Evolutionary conservation across 768 basidiomycete species (phyloP).

Genomic region (Tubosaeta brunneosetosa): DNA sequence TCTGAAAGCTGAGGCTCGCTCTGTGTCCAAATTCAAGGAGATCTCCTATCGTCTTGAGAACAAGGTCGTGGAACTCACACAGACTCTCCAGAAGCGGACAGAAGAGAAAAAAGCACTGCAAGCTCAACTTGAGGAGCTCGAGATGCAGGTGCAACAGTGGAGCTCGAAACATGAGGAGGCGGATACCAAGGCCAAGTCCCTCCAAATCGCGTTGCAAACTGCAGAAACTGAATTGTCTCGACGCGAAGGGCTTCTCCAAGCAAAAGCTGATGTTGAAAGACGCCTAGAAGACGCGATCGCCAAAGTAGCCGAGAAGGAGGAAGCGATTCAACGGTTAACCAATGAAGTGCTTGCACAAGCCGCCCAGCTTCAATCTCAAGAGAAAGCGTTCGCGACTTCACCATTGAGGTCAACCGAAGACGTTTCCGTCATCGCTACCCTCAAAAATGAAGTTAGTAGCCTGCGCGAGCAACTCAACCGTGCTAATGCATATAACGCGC

Average conservation of each 20-base stretch:
- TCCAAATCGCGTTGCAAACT: slow-evolving; percentile 63
- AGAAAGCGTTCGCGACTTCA: slow-evolving; percentile 60
- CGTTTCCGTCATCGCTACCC: slow-evolving; percentile 75
- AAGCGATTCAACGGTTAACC: slow-evolving; percentile 73
- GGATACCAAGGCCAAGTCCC: slow-evolving; percentile 66
- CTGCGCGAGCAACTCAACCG: slow-evolving; percentile 95
- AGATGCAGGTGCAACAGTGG: slow-evolving; percentile 85
- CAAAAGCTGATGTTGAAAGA: slow-evolving; percentile 77
- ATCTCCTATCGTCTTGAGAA: slow-evolving; percentile 97
- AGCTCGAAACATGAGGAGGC: slow-evolving; percentile 83
- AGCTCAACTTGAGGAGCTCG: slow-evolving; percentile 67
- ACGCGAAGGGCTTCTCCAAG: slow-evolving; percentile 66
- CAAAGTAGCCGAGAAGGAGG: slow-evolving; percentile 79
- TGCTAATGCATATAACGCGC: slow-evolving; percentile 84
- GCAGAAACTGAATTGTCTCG: slow-evolving; percentile 68
- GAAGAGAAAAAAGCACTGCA: slow-evolving; percentile 88
- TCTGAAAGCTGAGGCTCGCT: slow-evolving; percentile 88
- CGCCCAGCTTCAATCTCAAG: slow-evolving; percentile 69
- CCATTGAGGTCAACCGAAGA: slow-evolving; percentile 76
- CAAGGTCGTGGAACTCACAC: slow-evolving; percentile 98
- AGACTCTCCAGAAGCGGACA: slow-evolving; percentile 83
- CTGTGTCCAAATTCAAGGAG: slow-evolving; percentile 97
- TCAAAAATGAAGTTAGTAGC: slow-evolving; percentile 89
- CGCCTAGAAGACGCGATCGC: slow-evolving; percentile 72
- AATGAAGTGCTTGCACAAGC: slow-evolving; percentile 73